These are phyloP conservation scores for Ophiostoma sp. DNA, from an alignment of 2,329 filamentous ascomycete genomes.

Conservation along the genomic window DNA sequence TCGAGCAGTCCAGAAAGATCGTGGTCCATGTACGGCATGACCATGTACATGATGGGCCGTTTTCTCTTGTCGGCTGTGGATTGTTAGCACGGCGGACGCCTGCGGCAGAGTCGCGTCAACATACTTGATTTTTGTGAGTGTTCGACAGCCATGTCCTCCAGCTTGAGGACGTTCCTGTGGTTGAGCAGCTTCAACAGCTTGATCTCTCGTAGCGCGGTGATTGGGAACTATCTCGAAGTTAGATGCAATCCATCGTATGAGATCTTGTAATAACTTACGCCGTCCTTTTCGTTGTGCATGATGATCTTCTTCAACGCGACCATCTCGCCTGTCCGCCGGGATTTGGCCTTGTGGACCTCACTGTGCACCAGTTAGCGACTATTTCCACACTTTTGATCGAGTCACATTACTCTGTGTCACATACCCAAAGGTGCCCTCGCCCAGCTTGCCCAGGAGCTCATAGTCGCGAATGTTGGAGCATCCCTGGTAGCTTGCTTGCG, in stretches of 20 bases:
- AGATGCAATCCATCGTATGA: no score
- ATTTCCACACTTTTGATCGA: background rate
- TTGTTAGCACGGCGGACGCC: constrained; percentile 15
- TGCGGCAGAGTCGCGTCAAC: constrained; percentile 22
- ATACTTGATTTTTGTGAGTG: constrained; percentile 57
- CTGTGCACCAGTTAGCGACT: constrained; percentile 36
- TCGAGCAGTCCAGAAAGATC: constrained; percentile 95
- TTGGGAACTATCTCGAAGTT: constrained; percentile 64
- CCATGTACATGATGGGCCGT: constrained; percentile 93
- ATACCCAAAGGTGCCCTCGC: constrained; percentile 91
- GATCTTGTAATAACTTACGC: constrained; percentile 46
- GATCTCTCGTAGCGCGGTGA: constrained; percentile 94
- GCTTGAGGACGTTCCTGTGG: constrained; percentile 76
- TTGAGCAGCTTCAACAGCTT: constrained; percentile 94
- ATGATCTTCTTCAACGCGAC: constrained; percentile 97
- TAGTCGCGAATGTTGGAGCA: constrained; percentile 81
- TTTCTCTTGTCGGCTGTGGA: constrained; percentile 67
- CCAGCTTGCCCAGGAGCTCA: constrained; percentile 74
- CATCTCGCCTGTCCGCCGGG: constrained; percentile 64
- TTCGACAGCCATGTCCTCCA: constrained; percentile 97
- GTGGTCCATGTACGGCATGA: constrained; percentile 97
- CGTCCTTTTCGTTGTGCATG: constrained; percentile 99
- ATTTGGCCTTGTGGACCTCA: constrained; percentile 86
- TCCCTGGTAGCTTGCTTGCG: constrained; percentile 63
- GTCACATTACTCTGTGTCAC: constrained; percentile 29